Evolutionary conservation across 2,329 filamentous ascomycete species (phyloP), one percentile per base, ranked within the genome.

Genomic region (Xylaria arbuscula): DNA sequence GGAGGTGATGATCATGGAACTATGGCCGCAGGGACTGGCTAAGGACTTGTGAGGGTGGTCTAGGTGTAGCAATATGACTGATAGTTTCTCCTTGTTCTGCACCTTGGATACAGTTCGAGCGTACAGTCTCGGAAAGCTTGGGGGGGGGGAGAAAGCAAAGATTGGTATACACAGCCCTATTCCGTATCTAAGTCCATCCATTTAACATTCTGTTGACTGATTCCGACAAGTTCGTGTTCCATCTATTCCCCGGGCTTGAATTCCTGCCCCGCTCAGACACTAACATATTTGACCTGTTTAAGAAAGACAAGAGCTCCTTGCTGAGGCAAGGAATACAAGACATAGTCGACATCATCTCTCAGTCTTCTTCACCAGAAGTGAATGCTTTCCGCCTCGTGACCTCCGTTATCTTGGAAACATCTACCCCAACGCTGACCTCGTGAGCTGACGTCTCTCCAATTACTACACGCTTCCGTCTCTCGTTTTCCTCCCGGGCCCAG

Each of bases 381-480:
- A 40, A 72, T 5, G 55, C 64, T 51, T 50, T 67, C 28, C 71
- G 56, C 17, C 40, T 64, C 47, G 38, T 70, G 50, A 68, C 28
- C 15, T 70, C 51, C 11, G 24, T 61, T 10, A 54, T 28, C 19
- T 24, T 22, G 3, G 65, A 67, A 24, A 45, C 48, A 53, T 71
- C 68, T 22, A 62, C 48, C 3, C 54, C 38, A 15, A 51, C 17
- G 15, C 48, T 51, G 22, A 73, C 63, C 40, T 74, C 67, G 59
- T 73, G 73, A 40, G 73, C 63, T 45, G 73, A 72, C 28, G 70
- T 70, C 34, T 72, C 57, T 19, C 69, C 72, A 22, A 42, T 53
- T 10, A 50, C 42, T 13, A 66, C 57, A 5, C 64, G 62, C 45
- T 55, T 58, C 36, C 72, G 68, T 54, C 66, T 62, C 11, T 69